phyloP scores from a whole-genome alignment of 495 filamentous ascomycete species.

The Penicillium bovifimosum region DNA sequence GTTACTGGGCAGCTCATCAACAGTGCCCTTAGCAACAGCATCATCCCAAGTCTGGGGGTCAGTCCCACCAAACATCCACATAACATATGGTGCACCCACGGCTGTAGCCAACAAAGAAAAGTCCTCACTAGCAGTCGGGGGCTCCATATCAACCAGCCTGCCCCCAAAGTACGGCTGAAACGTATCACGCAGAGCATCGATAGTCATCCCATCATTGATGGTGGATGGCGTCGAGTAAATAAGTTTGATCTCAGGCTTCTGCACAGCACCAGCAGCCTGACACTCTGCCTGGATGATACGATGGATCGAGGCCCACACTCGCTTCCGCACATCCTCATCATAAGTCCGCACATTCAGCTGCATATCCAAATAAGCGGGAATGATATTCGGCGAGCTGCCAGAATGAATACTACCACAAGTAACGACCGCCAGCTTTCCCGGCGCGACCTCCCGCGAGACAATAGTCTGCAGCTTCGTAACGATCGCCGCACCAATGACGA shows the following conservation, averaged over 20 bases:
- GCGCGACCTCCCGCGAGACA: slow-evolving; percentile 47
- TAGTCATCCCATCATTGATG: slow-evolving; percentile 45
- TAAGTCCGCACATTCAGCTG: slow-evolving; percentile 47
- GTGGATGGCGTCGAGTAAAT: slow-evolving; percentile 43
- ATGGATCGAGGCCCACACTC: slow-evolving; percentile 40
- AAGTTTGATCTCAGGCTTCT: slow-evolving; percentile 34
- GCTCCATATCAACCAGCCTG: slow-evolving; percentile 19
- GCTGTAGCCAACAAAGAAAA: slow-evolving; percentile 51
- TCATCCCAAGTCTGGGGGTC: slow-evolving; percentile 44
- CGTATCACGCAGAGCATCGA: slow-evolving; percentile 29
- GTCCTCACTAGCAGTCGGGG: slow-evolving; percentile 46
- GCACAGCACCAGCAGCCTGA: slow-evolving; percentile 34
- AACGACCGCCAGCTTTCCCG: slow-evolving; percentile 49
- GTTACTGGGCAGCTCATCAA: slow-evolving; percentile 45
- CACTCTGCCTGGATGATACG: slow-evolving; percentile 53
- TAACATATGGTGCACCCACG: slow-evolving; percentile 46
- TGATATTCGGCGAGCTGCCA: slow-evolving; percentile 49
- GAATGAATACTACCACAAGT: slow-evolving; percentile 49
- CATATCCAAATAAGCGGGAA: slow-evolving; percentile 44
- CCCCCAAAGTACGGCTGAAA: slow-evolving; percentile 44
- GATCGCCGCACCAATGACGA: slow-evolving; percentile 48
- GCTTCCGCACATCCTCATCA: slow-evolving; percentile 32
- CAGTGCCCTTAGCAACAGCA: slow-evolving; percentile 37
- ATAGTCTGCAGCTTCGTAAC: slow-evolving; percentile 52
- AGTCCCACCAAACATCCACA: slow-evolving; percentile 54